Evolutionary conservation across 331 rosid genomes (phyloP).

Genomic region (Rosa hybrid): DNA sequence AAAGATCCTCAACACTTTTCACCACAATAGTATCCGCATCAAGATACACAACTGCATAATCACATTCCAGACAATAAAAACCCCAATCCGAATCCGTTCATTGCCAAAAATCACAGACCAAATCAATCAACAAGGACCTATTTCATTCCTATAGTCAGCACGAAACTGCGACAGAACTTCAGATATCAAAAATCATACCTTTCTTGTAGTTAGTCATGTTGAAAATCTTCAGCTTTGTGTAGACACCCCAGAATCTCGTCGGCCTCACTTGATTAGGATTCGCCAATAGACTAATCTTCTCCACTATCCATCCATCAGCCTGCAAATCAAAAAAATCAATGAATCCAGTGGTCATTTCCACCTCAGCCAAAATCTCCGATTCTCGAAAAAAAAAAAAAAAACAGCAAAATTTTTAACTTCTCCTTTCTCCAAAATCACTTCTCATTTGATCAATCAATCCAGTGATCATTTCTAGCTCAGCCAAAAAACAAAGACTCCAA

Average conservation of each 20-base stretch:
- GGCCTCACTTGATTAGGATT: constrained; percentile 97
- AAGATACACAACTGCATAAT: constrained; percentile 88
- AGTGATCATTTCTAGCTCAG: no score
- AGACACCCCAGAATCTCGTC: constrained; percentile 96
- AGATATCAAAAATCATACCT: constrained; percentile 45
- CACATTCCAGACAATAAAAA: not conserved
- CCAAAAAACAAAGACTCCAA: not conserved
- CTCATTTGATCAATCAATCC: no score
- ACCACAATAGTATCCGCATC: constrained; percentile 97
- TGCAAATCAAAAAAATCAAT: constrained; percentile 31
- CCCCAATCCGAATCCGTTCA: not conserved
- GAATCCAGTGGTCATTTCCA: not conserved
- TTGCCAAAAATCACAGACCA: not conserved
- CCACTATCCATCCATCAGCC: constrained; percentile 99
- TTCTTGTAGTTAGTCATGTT: constrained; percentile 92
- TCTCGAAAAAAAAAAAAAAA: not conserved
- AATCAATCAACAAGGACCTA: constrained; percentile 17
- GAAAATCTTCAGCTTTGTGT: constrained; percentile 90
- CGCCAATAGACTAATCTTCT: constrained; percentile 84
- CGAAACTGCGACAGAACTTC: not conserved
- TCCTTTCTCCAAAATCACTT: not conserved
- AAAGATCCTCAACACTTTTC: constrained; percentile 84
- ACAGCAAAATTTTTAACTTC: not conserved
- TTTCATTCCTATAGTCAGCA: no score
- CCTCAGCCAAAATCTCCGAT: not conserved